Evolutionary conservation across 352 stramenopile genomes (phyloP), one percentile per base, ranked within the genome.

Genomic region (Pythium pyrilobum): DNA sequence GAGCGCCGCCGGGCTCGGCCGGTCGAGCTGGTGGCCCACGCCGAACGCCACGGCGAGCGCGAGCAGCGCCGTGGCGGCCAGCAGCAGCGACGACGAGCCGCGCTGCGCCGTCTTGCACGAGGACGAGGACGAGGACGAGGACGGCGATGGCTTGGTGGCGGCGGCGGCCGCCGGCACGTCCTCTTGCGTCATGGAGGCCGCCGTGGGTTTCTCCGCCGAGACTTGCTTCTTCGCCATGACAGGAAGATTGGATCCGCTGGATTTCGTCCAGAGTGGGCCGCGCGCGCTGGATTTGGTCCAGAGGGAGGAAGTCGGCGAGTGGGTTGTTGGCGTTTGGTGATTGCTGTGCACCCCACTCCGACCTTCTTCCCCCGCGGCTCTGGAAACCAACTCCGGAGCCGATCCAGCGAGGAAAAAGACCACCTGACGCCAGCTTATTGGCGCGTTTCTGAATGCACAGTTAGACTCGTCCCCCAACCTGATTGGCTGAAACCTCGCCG

Each of bases 1-100:
- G 21, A 54, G 2, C 4, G 33, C 57, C 23, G 28, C 43, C 12
- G 45, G 20, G 36, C 49, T 56, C n/a, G 57, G 57, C 8, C 34
- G 44, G 44, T 65, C 57, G 28, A 65, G 57, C 40, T 65, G 58
- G 39, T 61, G 58, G 51, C 57, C 50, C 3, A 66, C 51, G 28
- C 40, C 37, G 27, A 66, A 56, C 5, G 57, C 49, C 50, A 53
- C 34, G 21, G 47, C 58, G 15, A 66, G 24, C 45, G 52, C 58
- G n/a, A 66, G 8, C 23, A 66, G 36, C 24, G 52, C 42, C 25
- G 39, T 53, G 5, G 47, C 24, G 10, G 42, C 4, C 13, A 66
- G 44, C 44, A 46, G 52, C 21, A 20, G 28, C 7, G 37, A 48
- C 2, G 56, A 47, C 15, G 40, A 28, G 13, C 33, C 39, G 41